phyloP scores from a whole-genome alignment of 148 eudicot species.

The Rheum nobile region DNA sequence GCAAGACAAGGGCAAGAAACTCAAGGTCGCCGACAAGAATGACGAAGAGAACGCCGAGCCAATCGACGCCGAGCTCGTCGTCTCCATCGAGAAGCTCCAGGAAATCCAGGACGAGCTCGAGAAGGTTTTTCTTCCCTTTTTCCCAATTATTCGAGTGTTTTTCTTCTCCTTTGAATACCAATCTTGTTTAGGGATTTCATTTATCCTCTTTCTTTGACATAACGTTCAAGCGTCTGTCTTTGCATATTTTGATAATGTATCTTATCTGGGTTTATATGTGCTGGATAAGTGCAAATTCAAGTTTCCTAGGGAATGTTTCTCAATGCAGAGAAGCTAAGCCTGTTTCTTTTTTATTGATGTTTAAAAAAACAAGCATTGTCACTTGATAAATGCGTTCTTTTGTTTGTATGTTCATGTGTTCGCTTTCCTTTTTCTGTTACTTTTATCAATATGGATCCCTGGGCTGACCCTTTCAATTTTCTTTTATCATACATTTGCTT shows the following conservation, averaged over 20 bases:
- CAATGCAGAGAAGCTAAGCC: background rate
- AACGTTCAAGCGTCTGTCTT: background rate
- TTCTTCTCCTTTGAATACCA: too few species aligned
- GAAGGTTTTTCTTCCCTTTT: constrained; percentile 33
- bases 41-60: constrained; percentile 41
- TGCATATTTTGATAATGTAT: background rate
- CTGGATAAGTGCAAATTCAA: background rate
- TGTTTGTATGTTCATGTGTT: background rate
- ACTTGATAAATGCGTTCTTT: background rate
- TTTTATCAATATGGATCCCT: background rate
- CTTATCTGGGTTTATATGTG: background rate
- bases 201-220: background rate
- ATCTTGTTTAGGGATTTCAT: background rate
- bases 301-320: background rate
- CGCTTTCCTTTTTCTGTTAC: background rate
- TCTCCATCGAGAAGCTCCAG: constrained; percentile 75
- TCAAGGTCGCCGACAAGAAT: constrained; percentile 38
- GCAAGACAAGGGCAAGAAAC: constrained; percentile 72
- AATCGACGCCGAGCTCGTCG: constrained; percentile 52
- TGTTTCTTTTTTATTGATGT: background rate
- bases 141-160: too few species aligned
- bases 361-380: background rate
- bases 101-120: constrained; percentile 93
- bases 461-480: background rate
- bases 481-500: background rate